A percentile compares a stretch with the other conserved stretches of the same genome.
Conservation (phyloP, 2,329 filamentous ascomycete genomes). For the Fusarium succisae region DNA sequence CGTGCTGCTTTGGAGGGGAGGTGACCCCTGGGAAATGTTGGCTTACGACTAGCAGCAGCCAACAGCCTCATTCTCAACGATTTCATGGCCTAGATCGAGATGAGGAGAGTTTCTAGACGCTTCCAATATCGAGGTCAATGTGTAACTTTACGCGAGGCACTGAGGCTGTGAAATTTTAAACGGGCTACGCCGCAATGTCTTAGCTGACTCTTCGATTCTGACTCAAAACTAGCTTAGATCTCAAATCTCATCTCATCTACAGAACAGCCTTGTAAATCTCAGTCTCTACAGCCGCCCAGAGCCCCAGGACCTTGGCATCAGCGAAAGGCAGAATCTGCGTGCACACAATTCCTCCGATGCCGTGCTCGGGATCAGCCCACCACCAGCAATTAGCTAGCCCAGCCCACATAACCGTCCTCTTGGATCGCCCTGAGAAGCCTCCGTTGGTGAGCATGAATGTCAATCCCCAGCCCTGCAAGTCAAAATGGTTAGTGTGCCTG, state of each 20-base stretch:
- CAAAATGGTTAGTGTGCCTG: not conserved
- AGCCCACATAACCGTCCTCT: slow-evolving; percentile 64
- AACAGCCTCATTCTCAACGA: not conserved
- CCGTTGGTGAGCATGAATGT: slow-evolving; percentile 63
- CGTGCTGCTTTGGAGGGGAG: not conserved
- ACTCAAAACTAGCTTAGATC: not conserved
- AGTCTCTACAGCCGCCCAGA: slow-evolving; percentile 54
- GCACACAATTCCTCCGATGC: slow-evolving; percentile 62
- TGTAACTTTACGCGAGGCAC: not conserved
- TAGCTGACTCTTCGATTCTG: not conserved
- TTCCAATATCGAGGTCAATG: not conserved
- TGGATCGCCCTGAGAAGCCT: slow-evolving; percentile 61
- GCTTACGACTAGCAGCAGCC: not conserved
- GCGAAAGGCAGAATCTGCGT: slow-evolving; percentile 62
- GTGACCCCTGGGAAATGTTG: not conserved
- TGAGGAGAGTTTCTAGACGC: not conserved
- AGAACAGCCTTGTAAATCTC: slow-evolving; percentile 48
- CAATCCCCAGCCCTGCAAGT: slow-evolving; percentile 65
- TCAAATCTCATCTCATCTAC: not conserved
- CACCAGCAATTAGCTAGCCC: slow-evolving; percentile 69
- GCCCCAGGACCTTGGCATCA: slow-evolving; percentile 51
- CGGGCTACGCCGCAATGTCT: not conserved
- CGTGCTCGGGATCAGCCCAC: slow-evolving; percentile 70
- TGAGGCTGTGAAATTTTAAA: not conserved
- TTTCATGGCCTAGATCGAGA: not conserved